These are phyloP conservation scores for Cladosporium sp. DNA, from an alignment of 2,329 filamentous ascomycete genomes.

Conservation along the genomic window DNA sequence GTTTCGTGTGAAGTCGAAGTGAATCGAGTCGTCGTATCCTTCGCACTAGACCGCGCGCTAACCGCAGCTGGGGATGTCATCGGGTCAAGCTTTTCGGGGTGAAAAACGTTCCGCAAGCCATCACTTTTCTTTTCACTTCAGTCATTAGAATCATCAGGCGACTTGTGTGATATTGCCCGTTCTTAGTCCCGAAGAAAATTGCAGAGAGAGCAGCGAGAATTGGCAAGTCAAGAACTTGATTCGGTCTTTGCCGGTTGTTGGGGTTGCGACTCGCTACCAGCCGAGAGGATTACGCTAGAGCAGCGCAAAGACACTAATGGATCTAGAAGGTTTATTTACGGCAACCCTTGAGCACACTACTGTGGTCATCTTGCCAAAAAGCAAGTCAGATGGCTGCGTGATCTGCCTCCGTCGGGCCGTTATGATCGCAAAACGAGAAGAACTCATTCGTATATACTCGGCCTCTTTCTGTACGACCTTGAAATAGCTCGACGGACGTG, in stretches of 20 bases:
- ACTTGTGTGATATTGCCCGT: no score
- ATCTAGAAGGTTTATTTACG: conserved; percentile 8
- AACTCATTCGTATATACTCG: no score
- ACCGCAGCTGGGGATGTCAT: no score
- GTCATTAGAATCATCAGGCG: neutral
- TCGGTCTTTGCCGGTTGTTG: neutral
- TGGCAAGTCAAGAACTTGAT: neutral
- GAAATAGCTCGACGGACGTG: no score
- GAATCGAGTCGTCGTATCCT: no score
- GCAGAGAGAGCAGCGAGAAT: neutral
- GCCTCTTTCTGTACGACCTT: no score
- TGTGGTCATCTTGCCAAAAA: neutral
- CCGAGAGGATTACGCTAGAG: conserved; percentile 5
- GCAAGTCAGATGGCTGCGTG: neutral
- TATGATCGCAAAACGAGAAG: no score
- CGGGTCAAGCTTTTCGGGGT: conserved; percentile 4
- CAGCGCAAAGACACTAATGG: conserved; percentile 1
- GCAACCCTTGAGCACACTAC: neutral
- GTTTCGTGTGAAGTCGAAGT: neutral
- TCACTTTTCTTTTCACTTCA: conserved; percentile 3
- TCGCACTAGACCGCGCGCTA: no score
- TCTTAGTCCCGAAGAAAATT: no score
- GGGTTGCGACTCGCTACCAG: neutral
- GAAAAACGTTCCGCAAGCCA: neutral
- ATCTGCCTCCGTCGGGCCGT: neutral